Evolutionary conservation across 2,329 filamentous ascomycete species (phyloP), one percentile per base, ranked within the genome.

Genomic region (Claviceps quebecensis): DNA sequence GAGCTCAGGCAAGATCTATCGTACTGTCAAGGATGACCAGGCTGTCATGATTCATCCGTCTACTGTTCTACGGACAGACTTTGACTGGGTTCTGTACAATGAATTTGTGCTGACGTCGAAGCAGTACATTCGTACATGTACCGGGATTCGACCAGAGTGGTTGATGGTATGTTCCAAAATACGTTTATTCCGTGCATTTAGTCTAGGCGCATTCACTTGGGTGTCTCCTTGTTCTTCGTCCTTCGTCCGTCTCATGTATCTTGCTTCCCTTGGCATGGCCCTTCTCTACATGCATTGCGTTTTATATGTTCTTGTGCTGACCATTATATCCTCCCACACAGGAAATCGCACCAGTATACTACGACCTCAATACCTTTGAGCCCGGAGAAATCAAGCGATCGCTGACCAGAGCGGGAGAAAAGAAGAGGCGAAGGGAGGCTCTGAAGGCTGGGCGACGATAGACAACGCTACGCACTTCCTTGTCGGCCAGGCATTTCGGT

Each of bases 51-150:
- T 98, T 54, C 93, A 98, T 69, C 93, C 93, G 2, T 93, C 87
- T 57, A 96, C 90, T 0, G 90, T 95, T 36, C 75, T 98, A 22
- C 80, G 82, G 48, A 83, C 88, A 53, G 90, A 96, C 53, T 87
- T 84, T 59, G 93, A 98, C 59, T 98, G 93, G 93, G 87, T 98
- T 26, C 73, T 98, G 26, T 98, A 98, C 71, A 95, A 97, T 62
- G 94, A 98, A 65, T 98, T 97, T 63, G 93, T 98, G 13, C 79
- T 98, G 52, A 98, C 93, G 1, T 93, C 86, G 50, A 96, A 98
- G 78, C 95, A 97, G 71, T 98, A 96, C 67, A 91, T 98, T 60
- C 81, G 94, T 52, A 96, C 88, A 0, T 88, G 96, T 47, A 97
- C 90, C 13, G 83, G 86, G 34, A 84, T 98, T 51, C 86, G 87